These are phyloP conservation scores for Phoenix dactylifera DNA, from an alignment of 176 grass and related monocot genomes.

Conservation along the genomic window DNA sequence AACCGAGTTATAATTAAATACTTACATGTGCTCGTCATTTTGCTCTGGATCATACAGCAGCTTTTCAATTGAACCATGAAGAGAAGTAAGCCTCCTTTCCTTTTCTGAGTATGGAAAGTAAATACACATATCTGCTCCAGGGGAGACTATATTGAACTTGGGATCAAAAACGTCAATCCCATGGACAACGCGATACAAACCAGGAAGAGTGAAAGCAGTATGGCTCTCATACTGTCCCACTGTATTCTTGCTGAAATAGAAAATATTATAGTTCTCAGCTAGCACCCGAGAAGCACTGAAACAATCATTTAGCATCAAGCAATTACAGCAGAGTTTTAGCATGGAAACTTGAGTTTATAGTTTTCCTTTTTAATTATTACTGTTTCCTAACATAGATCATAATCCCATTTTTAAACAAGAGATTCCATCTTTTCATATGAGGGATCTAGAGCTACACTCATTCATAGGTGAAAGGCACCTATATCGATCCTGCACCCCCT, in stretches of 20 bases:
- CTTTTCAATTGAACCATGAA: slow-evolving; percentile 76
- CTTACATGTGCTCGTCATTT: slow-evolving; percentile 84
- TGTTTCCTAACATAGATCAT: too few relatives aligned
- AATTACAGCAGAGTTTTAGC: too few relatives aligned
- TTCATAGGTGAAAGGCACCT: too few relatives aligned
- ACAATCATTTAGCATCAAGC: too few relatives aligned
- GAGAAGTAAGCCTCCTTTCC: slow-evolving; percentile 58
- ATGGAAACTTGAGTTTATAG: too few relatives aligned
- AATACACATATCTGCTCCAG: slow-evolving; percentile 86
- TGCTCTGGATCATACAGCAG: slow-evolving; percentile 74
- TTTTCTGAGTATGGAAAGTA: slow-evolving; percentile 85
- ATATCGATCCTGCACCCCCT: too few relatives aligned
- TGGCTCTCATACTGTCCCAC: slow-evolving; percentile 97
- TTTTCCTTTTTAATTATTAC: too few relatives aligned
- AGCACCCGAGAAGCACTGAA: not conserved
- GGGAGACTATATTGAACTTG: slow-evolving; percentile 96
- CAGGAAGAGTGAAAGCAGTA: slow-evolving; percentile 73
- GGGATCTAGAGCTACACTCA: too few relatives aligned
- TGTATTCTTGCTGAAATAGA: slow-evolving; percentile 72
- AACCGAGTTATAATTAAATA: slow-evolving; percentile 7
- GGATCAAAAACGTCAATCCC: slow-evolving; percentile 98
- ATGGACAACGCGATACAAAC: slow-evolving; percentile 75
- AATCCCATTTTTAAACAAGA: too few relatives aligned
- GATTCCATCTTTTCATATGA: too few relatives aligned
- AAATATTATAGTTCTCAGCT: not conserved